phyloP scores from a whole-genome alignment of 192 early-diverging fungal genomes.

The Podila verticillata region DNA sequence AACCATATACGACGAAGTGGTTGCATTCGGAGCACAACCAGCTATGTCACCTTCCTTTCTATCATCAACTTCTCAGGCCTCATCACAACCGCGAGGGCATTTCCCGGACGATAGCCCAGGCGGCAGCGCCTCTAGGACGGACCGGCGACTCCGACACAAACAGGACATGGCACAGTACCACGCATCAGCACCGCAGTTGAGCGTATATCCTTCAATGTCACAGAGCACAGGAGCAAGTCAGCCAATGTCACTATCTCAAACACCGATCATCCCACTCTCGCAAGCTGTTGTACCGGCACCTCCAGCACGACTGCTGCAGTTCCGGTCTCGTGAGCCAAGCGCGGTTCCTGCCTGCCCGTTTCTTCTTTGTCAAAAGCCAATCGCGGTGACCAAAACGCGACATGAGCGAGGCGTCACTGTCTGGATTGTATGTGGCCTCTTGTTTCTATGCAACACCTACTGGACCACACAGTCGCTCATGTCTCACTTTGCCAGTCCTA shows the following conservation, averaged over 20 bases:
- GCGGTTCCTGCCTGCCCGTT: slow-evolving; percentile 33
- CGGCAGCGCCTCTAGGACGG: too few relatives aligned
- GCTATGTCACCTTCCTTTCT: slow-evolving; percentile 20
- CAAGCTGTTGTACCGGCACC: slow-evolving; percentile 34
- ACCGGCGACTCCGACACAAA: too few relatives aligned
- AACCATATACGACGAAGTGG: not conserved
- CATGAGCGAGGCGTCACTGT: slow-evolving; percentile 41
- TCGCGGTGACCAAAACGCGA: slow-evolving; percentile 34
- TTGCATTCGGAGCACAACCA: slow-evolving; percentile 10
- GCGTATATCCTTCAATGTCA: not conserved
- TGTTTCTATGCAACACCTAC: slow-evolving; percentile 48
- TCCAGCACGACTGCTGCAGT: slow-evolving; percentile 29
- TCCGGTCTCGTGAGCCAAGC: slow-evolving; percentile 41
- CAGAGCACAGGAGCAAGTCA: slow-evolving; percentile 2
- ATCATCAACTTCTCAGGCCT: not conserved
- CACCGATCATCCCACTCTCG: slow-evolving; percentile 8
- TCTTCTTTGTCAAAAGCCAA: slow-evolving; percentile 39
- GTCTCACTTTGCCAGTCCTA: slow-evolving; percentile 16
- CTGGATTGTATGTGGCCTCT: slow-evolving; percentile 40
- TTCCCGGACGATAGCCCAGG: too few relatives aligned
- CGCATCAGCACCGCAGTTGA: not conserved
- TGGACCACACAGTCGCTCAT: slow-evolving; percentile 41
- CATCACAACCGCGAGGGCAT: not conserved
- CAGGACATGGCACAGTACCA: not conserved
- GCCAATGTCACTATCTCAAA: not conserved